Percentiles rank a stretch among this genome's conserved stretches.
Conservation (phyloP, 2,329 filamentous ascomycete genomes). For the Diaporthe vexans region DNA sequence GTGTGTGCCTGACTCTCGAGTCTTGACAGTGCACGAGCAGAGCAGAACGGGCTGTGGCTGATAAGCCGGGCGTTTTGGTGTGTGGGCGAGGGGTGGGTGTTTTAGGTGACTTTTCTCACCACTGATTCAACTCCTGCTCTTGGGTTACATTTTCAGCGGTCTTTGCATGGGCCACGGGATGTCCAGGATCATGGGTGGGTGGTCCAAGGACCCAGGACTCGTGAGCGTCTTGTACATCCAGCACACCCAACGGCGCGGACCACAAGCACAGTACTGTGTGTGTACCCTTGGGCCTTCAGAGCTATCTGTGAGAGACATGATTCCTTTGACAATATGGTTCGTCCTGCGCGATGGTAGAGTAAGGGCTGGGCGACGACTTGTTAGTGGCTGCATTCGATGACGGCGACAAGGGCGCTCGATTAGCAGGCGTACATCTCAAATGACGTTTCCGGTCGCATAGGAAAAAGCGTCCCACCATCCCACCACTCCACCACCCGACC, state of each 20-base stretch:
- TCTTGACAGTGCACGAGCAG: conserved; percentile 14
- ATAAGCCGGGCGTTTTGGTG: conserved; percentile 28
- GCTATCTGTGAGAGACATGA: neutral
- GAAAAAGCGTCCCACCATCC: neutral
- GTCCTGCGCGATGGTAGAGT: neutral
- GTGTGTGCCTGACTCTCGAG: conserved; percentile 18
- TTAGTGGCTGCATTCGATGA: conserved; percentile 7
- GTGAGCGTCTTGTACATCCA: neutral
- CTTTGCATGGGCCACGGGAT: conserved; percentile 26
- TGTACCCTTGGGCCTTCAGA: too few relatives aligned
- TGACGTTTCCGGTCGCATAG: conserved; percentile 29
- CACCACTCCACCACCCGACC: neutral
- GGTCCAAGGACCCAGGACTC: neutral
- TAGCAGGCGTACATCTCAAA: neutral
- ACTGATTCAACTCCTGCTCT: conserved; percentile 32
- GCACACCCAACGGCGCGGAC: neutral
- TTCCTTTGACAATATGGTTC: conserved; percentile 2
- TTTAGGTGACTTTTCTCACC: conserved; percentile 23
- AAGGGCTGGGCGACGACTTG: neutral
- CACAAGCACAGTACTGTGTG: too few relatives aligned
- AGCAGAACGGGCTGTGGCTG: conserved; percentile 7
- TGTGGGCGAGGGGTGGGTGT: conserved; percentile 8
- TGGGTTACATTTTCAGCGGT: conserved; percentile 23
- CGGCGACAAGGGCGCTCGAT: neutral
- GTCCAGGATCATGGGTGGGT: conserved; percentile 18